phyloP scores from a whole-genome alignment of 2,329 filamentous ascomycete genomes.

The Xylaria sp. region DNA sequence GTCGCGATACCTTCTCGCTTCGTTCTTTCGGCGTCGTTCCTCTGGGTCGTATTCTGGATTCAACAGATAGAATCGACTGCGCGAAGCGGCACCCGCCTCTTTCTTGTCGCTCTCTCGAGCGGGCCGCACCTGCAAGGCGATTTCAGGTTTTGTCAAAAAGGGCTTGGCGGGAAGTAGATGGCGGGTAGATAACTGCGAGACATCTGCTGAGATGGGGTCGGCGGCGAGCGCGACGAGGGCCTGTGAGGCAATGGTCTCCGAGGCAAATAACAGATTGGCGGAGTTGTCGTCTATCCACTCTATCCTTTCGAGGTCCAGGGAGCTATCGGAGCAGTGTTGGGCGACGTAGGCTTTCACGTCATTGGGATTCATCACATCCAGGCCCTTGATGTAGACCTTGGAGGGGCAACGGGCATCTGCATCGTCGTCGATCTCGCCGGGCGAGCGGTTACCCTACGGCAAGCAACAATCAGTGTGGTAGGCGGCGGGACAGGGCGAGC shows the following conservation, averaged over 20 bases:
- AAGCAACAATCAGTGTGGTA: constrained; percentile 32
- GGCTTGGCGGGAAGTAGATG: constrained; percentile 76
- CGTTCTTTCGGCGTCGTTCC: constrained; percentile 71
- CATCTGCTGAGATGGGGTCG: constrained; percentile 63
- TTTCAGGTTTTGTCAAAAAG: constrained; percentile 73
- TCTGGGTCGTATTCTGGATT: constrained; percentile 89
- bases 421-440: constrained; percentile 47
- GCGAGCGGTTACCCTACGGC: constrained; percentile 48
- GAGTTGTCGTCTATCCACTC: constrained; percentile 97
- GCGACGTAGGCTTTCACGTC: constrained; percentile 81
- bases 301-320: constrained; percentile 64
- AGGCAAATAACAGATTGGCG: constrained; percentile 83
- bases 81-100: constrained; percentile 76
- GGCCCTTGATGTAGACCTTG: constrained; percentile 85
- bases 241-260: constrained; percentile 61
- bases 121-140: constrained; percentile 75
- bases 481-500: background rate
- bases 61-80: constrained; percentile 91
- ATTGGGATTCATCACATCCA: constrained; percentile 82
- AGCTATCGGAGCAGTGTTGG: constrained; percentile 69
- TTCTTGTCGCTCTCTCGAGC: constrained; percentile 83
- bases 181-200: constrained; percentile 65
- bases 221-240: constrained; percentile 65
- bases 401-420: constrained; percentile 56
- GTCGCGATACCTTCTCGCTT: constrained; percentile 69